A percentile compares a stretch with the other conserved stretches of the same genome.
Conservation (phyloP, 2,329 filamentous ascomycete species). For the Aureobasidium sp. region DNA sequence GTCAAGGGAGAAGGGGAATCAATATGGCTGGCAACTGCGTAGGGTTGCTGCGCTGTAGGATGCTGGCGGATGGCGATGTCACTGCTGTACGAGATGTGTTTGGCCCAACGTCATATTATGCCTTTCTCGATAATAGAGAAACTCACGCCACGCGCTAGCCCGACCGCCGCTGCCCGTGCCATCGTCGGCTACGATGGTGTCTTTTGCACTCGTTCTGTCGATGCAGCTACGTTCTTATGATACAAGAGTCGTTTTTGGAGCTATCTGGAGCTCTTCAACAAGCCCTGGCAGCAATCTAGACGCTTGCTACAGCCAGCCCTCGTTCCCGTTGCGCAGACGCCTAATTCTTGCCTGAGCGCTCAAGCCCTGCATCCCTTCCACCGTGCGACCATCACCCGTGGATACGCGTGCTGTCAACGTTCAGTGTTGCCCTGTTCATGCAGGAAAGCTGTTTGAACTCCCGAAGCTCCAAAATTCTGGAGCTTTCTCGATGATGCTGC, state of each 20-base stretch:
- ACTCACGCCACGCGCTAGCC: slow-evolving; percentile 10
- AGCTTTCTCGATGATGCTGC: slow-evolving; percentile 4
- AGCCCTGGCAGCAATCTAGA: not conserved
- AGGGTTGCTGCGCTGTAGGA: not conserved
- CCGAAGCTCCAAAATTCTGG: not conserved
- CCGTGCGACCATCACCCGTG: not conserved
- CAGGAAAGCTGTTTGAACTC: slow-evolving; percentile 3
- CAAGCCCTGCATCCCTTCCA: not conserved
- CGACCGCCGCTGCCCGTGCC: not conserved
- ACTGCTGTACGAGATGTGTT: not conserved
- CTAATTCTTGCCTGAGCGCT: not conserved
- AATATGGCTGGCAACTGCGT: not conserved
- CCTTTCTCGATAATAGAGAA: not conserved
- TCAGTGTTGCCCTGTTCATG: not conserved
- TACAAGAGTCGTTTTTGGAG: not conserved
- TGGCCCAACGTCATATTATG: slow-evolving; percentile 9
- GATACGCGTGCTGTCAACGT: not conserved
- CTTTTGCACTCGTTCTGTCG: not conserved
- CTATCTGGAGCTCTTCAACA: not conserved
- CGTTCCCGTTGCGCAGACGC: not conserved
- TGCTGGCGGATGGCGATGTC: not conserved
- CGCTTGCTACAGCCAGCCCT: not conserved
- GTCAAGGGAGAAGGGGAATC: slow-evolving; percentile 6
- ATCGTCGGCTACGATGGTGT: not conserved
- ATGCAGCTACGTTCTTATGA: slow-evolving; percentile 2